Evolutionary conservation across 805 yeast species (phyloP), one percentile per base, ranked within the genome.

Genomic region (Metschnikowia similis): DNA sequence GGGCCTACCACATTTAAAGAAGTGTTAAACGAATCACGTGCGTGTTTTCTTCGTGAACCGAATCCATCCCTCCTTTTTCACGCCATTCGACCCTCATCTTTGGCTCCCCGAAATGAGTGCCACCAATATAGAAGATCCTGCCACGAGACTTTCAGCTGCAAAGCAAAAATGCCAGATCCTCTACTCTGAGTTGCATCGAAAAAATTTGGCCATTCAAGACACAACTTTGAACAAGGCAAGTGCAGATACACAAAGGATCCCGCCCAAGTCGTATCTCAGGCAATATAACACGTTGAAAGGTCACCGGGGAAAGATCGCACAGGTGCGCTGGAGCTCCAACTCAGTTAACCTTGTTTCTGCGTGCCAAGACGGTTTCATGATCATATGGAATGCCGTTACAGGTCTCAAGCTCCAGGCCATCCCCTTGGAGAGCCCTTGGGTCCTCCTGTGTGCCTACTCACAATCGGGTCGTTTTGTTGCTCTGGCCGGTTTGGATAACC

Each of bases 331-430:
- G 95, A 77, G 82, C 48, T 63, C 72, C 0, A 84, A 84, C 61
- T 77, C 87, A n/a, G 65, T 68, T 41, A 76, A 75, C 41, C 61
- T 90, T 2, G 65, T 89, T 8, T 80, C 89, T 45, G 89, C 89
- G 0, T 84, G 92, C 27, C 96, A 88, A 63, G 97, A 91, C 66
- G 96, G 96, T 2, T 86, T 81, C 61, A 72, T 89, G 72, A 73
- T 91, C 35, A 66, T 88, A 17, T 91, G 97, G 97, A 92, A 90
- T 64, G 76, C 89, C 0, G 70, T 77, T 3, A 79, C 88, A 0
- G 91, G 90, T 2, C 70, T 79, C 54, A 91, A 90, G 61, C 71
- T 79, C 48, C 81, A 82, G 48, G 89, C 89, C 0, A 79, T 90
- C 14, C 78, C 83, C 4, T 69, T 90, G 48, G 89, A 84, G 43